These are phyloP conservation scores for Fusarium bulbicola DNA, from an alignment of 2,329 filamentous ascomycete species.

Conservation along the genomic window DNA sequence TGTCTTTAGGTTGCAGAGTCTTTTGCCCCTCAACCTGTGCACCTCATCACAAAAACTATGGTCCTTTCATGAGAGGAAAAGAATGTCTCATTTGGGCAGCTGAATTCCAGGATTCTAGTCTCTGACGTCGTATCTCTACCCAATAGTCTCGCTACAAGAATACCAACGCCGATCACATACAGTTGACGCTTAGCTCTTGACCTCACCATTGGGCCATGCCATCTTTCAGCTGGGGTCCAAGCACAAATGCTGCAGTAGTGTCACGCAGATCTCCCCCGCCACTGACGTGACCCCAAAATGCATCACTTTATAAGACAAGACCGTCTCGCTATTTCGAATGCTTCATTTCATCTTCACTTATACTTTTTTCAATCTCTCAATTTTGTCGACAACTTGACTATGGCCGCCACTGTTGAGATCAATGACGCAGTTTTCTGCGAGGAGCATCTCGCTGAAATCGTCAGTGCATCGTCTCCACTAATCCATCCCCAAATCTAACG, in stretches of 20 bases:
- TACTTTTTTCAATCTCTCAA: too few relatives aligned
- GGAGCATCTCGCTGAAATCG: not conserved
- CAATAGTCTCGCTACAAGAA: not conserved
- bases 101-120: not conserved
- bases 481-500: fast-evolving
- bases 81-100: not conserved
- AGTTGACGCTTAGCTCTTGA: fast-evolving
- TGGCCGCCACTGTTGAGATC: not conserved
- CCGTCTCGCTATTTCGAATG: fast-evolving
- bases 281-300: not conserved
- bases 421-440: not conserved
- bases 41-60: too few relatives aligned
- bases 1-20: not conserved
- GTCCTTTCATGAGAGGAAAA: not conserved
- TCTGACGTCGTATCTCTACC: fast-evolving
- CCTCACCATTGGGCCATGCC: not conserved
- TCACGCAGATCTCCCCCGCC: not conserved
- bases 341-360: too few relatives aligned
- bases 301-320: too few relatives aligned
- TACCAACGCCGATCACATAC: fast-evolving
- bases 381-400: fast-evolving
- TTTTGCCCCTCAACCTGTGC: too few relatives aligned
- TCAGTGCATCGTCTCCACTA: fast-evolving
- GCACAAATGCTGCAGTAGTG: not conserved
- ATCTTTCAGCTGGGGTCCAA: not conserved